Conservation (phyloP, 176 grass and related monocot species). For the Puya raimondii region DNA sequence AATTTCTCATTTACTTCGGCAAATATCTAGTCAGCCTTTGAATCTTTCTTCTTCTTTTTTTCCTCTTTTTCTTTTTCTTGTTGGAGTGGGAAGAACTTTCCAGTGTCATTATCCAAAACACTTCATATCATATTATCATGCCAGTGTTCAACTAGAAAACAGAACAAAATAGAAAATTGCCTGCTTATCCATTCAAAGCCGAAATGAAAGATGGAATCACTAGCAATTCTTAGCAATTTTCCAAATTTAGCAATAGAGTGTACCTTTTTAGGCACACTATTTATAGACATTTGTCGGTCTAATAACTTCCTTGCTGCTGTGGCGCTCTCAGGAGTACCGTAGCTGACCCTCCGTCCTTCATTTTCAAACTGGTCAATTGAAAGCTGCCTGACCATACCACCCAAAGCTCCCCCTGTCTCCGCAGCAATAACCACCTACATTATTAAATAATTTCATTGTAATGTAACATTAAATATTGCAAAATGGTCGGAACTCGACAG, state of each 20-base stretch:
- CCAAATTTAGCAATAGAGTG: conserved; percentile 5
- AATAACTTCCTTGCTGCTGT: conserved; percentile 41
- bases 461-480: not conserved
- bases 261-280: conserved; percentile 46
- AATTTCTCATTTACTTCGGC: too few relatives aligned
- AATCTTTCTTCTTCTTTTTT: too few relatives aligned
- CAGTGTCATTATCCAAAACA: not conserved
- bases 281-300: conserved; percentile 50
- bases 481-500: not conserved
- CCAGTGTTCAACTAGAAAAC: conserved; percentile 1
- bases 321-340: conserved; percentile 44
- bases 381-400: conserved; percentile 48
- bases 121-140: conserved; percentile 8
- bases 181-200: too few relatives aligned
- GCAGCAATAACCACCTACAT: conserved; percentile 42
- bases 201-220: too few relatives aligned
- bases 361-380: conserved; percentile 62
- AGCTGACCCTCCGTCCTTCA: conserved; percentile 54
- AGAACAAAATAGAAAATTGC: not conserved
- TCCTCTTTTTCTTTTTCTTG: too few relatives aligned
- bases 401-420: conserved; percentile 41
- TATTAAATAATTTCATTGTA: not conserved
- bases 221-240: not conserved
- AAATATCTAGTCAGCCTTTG: too few relatives aligned
- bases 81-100: too few relatives aligned